Evolutionary conservation across 1,284 basidiomycete genomes (phyloP).

Genomic region (Ganoderma boninense): DNA sequence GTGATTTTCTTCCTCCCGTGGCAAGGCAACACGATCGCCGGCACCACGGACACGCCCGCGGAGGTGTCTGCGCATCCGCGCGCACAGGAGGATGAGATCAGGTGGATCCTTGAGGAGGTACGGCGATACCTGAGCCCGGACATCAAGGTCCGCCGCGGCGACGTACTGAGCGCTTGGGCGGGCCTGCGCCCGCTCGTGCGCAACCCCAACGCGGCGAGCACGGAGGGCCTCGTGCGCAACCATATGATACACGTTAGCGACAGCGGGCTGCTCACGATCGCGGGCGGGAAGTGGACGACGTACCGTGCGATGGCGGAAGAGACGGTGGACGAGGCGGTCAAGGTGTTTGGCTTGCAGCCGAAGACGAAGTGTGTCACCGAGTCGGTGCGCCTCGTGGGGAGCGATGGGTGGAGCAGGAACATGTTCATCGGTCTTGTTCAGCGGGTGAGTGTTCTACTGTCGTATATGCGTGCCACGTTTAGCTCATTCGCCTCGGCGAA

Average conservation of each 20-base stretch:
- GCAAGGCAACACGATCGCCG: slow-evolving; percentile 98
- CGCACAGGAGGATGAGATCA: slow-evolving; percentile 93
- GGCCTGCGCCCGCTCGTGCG: slow-evolving; percentile 92
- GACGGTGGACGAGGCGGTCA: slow-evolving; percentile 90
- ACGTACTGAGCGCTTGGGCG: slow-evolving; percentile 96
- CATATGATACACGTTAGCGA: slow-evolving; percentile 92
- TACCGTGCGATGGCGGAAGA: slow-evolving; percentile 98
- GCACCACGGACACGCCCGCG: slow-evolving; percentile 92
- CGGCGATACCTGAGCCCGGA: slow-evolving; percentile 90
- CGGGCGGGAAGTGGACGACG: slow-evolving; percentile 99
- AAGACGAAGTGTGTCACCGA: slow-evolving; percentile 82
- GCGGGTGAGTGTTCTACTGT: slow-evolving; percentile 56
- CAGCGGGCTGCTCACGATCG: slow-evolving; percentile 91
- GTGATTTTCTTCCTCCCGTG: slow-evolving; percentile 99
- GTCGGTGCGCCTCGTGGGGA: slow-evolving; percentile 87
- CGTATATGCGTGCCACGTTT: slow-evolving; percentile 7
- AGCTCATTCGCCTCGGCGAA: not conserved
- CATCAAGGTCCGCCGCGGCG: slow-evolving; percentile 94
- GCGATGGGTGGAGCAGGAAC: slow-evolving; percentile 93
- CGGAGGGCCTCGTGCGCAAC: slow-evolving; percentile 91
- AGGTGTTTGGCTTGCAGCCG: slow-evolving; percentile 74
- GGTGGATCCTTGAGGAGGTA: slow-evolving; percentile 96
- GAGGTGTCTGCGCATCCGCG: slow-evolving; percentile 82
- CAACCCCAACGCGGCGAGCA: slow-evolving; percentile 83
- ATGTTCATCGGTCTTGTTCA: slow-evolving; percentile 99